Evolutionary conservation across 2,329 filamentous ascomycete species (phyloP).

Genomic region (Aspergillus novoparasiticus): DNA sequence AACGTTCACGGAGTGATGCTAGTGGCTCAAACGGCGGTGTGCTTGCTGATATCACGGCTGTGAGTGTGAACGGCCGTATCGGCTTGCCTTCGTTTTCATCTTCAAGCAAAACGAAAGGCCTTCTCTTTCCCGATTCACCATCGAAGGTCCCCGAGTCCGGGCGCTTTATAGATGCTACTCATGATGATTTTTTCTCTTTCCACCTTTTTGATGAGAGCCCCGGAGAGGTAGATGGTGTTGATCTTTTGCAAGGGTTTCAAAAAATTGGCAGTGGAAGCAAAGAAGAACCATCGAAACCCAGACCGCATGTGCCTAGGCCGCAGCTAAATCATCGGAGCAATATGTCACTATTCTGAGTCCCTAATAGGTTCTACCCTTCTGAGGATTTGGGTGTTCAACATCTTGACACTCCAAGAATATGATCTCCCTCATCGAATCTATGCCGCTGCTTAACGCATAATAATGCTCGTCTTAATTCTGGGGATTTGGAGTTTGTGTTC

Average conservation of each 20-base stretch:
- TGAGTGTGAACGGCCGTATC: slow-evolving; percentile 39
- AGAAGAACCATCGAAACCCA: slow-evolving; percentile 35
- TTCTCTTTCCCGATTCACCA: slow-evolving; percentile 43
- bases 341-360: slow-evolving; percentile 35
- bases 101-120: slow-evolving; percentile 34
- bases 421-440: not conserved
- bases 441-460: not conserved
- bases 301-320: slow-evolving; percentile 32
- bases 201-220: slow-evolving; percentile 49
- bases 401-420: not conserved
- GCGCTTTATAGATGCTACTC: slow-evolving; percentile 38
- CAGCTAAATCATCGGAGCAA: slow-evolving; percentile 37
- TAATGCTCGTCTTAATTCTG: not conserved
- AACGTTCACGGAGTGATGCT: slow-evolving; percentile 54
- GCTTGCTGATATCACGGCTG: slow-evolving; percentile 49
- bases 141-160: slow-evolving; percentile 38
- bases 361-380: not conserved
- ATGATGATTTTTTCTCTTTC: slow-evolving; percentile 52
- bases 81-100: slow-evolving; percentile 38
- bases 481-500: slow-evolving; percentile 5
- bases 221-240: slow-evolving; percentile 48
- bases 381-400: no score
- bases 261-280: slow-evolving; percentile 47
- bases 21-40: slow-evolving; percentile 53
- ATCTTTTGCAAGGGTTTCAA: slow-evolving; percentile 51